Evolutionary conservation across 139 green algal species (phyloP), one percentile per base, ranked within the genome.

Genomic region (Raphidocelis subcapitata): DNA sequence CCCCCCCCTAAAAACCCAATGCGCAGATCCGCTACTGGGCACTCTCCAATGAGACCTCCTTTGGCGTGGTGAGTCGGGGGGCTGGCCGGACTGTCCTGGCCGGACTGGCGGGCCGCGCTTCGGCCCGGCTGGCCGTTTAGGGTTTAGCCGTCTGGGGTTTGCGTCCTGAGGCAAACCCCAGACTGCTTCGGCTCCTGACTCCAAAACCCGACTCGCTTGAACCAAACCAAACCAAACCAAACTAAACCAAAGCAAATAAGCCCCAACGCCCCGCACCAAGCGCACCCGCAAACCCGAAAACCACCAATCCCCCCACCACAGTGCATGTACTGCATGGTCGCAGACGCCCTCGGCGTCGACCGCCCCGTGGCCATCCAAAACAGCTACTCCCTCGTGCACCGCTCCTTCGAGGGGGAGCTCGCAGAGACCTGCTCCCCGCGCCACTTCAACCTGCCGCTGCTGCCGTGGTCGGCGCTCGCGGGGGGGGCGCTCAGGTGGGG

Each of bases 31-130:
- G 82, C 18, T 52, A 90, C 31, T 89, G 88, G 75, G 90, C 88
- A 2, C 63, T 95, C 28, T 89, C 79, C 66, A 95, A 95, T 71
- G 90, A 95, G 74, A 93, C 79, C 15, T 67, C 79, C 16, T 95
- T 76, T 56, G 90, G 81, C 14, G 74, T 79, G 3, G 71, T 83
- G 62, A 62, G 56, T 49, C 41, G 8, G 8, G 8, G 8, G 8
- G 41, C 41, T 49, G 12, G 8, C 41, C 8, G 8, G 41, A 8
- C 41, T 8, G 8, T 49, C 8, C 41, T 49, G 41, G 41, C 12
- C 12, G 8, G 8, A n/a, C n/a, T n/a, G n/a, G n/a, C n/a, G n/a
- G n/a, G n/a, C n/a, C n/a, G n/a, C n/a, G n/a, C n/a, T n/a, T n/a
- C n/a, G n/a, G n/a, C n/a, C n/a, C n/a, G n/a, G n/a, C n/a, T n/a